Conservation (phyloP, 2,329 filamentous ascomycete species). For the Decorospora gaudefroyi region DNA sequence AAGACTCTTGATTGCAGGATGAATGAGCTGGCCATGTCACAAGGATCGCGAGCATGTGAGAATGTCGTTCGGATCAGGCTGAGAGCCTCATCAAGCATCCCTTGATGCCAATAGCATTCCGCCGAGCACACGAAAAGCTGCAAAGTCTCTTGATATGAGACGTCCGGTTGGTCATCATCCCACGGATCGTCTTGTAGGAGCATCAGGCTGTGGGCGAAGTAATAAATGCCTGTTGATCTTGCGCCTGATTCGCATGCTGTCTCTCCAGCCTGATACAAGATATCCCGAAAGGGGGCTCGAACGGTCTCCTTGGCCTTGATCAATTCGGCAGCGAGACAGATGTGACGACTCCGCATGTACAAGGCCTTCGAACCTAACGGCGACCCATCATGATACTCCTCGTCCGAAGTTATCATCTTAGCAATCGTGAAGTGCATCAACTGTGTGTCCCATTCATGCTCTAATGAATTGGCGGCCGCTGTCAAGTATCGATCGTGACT, state of each 20-base stretch:
- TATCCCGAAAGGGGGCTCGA: slow-evolving; percentile 70
- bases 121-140: slow-evolving; percentile 71
- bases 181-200: slow-evolving; percentile 82
- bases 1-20: slow-evolving; percentile 81
- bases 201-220: slow-evolving; percentile 74
- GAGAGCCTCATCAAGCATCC: slow-evolving; percentile 69
- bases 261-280: slow-evolving; percentile 79
- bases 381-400: slow-evolving; percentile 59
- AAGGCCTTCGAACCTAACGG: slow-evolving; percentile 55
- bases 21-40: slow-evolving; percentile 83
- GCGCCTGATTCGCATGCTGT: slow-evolving; percentile 81
- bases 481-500: slow-evolving; percentile 85
- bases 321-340: slow-evolving; percentile 75
- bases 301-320: slow-evolving; percentile 68
- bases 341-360: slow-evolving; percentile 78
- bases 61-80: slow-evolving; percentile 72
- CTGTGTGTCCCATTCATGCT: slow-evolving; percentile 59
- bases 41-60: slow-evolving; percentile 67
- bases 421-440: slow-evolving; percentile 89
- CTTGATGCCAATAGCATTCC: slow-evolving; percentile 81
- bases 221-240: slow-evolving; percentile 78
- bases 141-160: slow-evolving; percentile 83
- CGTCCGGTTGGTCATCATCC: slow-evolving; percentile 70
- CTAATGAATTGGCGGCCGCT: slow-evolving; percentile 65
- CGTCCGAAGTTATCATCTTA: slow-evolving; percentile 76